Conservation (phyloP, 495 filamentous ascomycete species). For the Bacidia rubella region DNA sequence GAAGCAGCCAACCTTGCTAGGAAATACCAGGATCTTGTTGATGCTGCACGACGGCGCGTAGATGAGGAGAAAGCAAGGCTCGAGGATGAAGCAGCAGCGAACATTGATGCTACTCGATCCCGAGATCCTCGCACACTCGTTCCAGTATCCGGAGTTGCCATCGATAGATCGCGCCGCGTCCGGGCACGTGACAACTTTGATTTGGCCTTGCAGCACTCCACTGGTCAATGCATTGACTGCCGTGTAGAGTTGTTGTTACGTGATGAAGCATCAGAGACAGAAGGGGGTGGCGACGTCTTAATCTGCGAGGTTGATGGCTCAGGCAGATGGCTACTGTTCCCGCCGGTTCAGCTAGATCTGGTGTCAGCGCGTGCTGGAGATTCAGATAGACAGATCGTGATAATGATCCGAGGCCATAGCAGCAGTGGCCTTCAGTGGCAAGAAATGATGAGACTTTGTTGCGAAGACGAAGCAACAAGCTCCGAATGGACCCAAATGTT, state of each 20-base stretch:
- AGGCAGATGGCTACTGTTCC: slow-evolving; percentile 78
- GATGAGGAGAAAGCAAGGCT: slow-evolving; percentile 77
- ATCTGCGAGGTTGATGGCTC: slow-evolving; percentile 73
- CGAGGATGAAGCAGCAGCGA: slow-evolving; percentile 79
- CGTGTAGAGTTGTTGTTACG: slow-evolving; percentile 77
- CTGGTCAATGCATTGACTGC: slow-evolving; percentile 75
- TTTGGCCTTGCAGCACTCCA: slow-evolving; percentile 75
- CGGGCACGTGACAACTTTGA: slow-evolving; percentile 80
- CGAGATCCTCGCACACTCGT: slow-evolving; percentile 66
- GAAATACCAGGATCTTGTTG: slow-evolving; percentile 57
- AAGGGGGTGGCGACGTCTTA: slow-evolving; percentile 61
- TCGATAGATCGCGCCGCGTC: slow-evolving; percentile 64
- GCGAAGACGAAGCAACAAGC: slow-evolving; percentile 60
- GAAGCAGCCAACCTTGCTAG: slow-evolving; percentile 42
- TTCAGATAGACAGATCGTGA: slow-evolving; percentile 50
- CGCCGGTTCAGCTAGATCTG: slow-evolving; percentile 52
- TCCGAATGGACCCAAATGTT: slow-evolving; percentile 81
- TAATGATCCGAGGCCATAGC: slow-evolving; percentile 61
- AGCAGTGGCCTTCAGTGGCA: slow-evolving; percentile 44
- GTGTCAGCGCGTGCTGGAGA: slow-evolving; percentile 76
- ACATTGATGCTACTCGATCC: slow-evolving; percentile 63
- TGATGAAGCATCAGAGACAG: slow-evolving; percentile 51
- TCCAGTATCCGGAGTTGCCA: slow-evolving; percentile 49
- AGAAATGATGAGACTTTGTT: slow-evolving; percentile 60
- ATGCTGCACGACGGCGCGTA: slow-evolving; percentile 60